Evolutionary conservation across 805 yeast species (phyloP).

Genomic region (Candida rishiriensis): DNA sequence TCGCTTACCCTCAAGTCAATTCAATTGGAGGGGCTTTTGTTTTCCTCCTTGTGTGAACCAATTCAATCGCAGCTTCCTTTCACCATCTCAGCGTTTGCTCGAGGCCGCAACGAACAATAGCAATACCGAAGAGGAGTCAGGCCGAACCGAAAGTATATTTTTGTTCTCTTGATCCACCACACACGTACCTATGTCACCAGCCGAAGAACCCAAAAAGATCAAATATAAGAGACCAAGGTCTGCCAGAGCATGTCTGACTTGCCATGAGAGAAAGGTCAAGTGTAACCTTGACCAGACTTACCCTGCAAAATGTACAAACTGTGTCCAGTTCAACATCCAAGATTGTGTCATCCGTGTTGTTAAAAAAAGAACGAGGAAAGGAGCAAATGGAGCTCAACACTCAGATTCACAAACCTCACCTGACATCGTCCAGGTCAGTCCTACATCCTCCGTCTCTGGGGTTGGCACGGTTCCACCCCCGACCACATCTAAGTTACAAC

Average conservation of each 20-base stretch:
- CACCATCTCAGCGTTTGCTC: too few species aligned
- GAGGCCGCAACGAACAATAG: too few species aligned
- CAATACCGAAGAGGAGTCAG: too few species aligned
- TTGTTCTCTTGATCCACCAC: too few species aligned
- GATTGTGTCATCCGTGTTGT: constrained; percentile 6
- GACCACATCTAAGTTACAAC: neutral
- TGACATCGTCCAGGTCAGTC: neutral
- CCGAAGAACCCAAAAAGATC: constrained; percentile 4
- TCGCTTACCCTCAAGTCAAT: too few species aligned
- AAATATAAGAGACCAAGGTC: constrained; percentile 6
- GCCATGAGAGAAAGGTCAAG: constrained; percentile 8
- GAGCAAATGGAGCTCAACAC: neutral
- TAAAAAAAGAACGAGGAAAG: neutral
- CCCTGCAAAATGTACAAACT: constrained; percentile 7
- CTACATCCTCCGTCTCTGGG: too few species aligned
- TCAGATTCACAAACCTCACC: neutral
- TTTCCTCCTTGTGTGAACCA: too few species aligned
- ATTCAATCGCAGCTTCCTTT: too few species aligned
- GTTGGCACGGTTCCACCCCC: too few species aligned
- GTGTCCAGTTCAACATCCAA: constrained; percentile 7
- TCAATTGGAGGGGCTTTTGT: too few species aligned
- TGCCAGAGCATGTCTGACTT: constrained; percentile 4
- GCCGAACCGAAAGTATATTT: too few species aligned
- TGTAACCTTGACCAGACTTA: constrained; percentile 7
- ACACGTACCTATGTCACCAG: neutral